Percentiles rank a stretch among this genome's conserved stretches.
phyloP scores from a whole-genome alignment of 371 early-diverging fungal genomes.

The Actinomucor elegans region DNA sequence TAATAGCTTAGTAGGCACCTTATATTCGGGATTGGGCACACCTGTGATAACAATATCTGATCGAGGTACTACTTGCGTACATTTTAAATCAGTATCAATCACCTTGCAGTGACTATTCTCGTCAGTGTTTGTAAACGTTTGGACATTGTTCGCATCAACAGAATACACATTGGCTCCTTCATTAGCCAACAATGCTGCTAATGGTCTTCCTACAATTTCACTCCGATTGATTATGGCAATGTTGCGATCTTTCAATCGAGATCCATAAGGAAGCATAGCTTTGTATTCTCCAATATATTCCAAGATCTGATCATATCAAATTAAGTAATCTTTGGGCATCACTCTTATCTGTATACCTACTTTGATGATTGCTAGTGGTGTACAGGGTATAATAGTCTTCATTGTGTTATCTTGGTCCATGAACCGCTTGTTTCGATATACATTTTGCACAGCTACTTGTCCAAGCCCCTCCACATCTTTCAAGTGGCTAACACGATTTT shows the following conservation, averaged over 20 bases:
- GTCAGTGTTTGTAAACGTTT: slow-evolving; percentile 66
- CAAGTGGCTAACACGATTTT: slow-evolving; percentile 76
- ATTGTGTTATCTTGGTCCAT: slow-evolving; percentile 76
- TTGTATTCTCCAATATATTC: slow-evolving; percentile 93
- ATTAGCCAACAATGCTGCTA: slow-evolving; percentile 94
- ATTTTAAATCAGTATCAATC: slow-evolving; percentile 58
- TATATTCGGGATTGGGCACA: slow-evolving; percentile 84
- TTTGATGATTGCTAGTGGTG: slow-evolving; percentile 93
- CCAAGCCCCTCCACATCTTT: slow-evolving; percentile 97
- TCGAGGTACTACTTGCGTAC: slow-evolving; percentile 77
- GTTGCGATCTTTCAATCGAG: slow-evolving; percentile 86
- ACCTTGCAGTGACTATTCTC: slow-evolving; percentile 46
- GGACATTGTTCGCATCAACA: slow-evolving; percentile 85
- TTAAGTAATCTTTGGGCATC: not conserved
- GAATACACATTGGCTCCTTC: slow-evolving; percentile 96
- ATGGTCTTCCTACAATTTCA: slow-evolving; percentile 94
- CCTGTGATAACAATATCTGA: slow-evolving; percentile 97
- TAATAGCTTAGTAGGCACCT: slow-evolving; percentile 74
- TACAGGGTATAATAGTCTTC: slow-evolving; percentile 95
- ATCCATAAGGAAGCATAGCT: slow-evolving; percentile 78
- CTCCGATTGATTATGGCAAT: slow-evolving; percentile 93
- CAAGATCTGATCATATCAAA: slow-evolving; percentile 58
- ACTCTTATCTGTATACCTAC: slow-evolving; percentile 31
- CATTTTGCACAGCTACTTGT: slow-evolving; percentile 87
- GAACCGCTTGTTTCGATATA: slow-evolving; percentile 92